These are phyloP conservation scores for Bathelium albidoporum DNA, from an alignment of 495 filamentous ascomycete species.

Conservation along the genomic window DNA sequence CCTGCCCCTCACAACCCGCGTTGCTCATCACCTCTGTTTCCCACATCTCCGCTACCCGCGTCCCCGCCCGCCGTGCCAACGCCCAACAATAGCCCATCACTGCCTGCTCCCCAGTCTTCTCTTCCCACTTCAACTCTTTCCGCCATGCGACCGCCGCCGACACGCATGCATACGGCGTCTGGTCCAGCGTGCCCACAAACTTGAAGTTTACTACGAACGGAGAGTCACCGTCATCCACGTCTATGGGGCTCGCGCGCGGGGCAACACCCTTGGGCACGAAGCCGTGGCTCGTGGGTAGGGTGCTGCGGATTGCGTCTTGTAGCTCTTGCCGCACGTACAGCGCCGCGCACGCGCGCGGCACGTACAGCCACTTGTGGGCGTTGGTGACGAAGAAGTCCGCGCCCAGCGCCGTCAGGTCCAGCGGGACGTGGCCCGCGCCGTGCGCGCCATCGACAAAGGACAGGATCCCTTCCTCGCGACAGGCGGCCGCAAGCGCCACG, in stretches of 20 bases:
- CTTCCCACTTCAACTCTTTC: constrained; percentile 43
- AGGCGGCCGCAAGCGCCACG: constrained; percentile 51
- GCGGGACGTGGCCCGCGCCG: constrained; percentile 62
- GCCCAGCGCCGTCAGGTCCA: constrained; percentile 53
- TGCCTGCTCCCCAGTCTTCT: constrained; percentile 62
- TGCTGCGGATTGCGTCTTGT: constrained; percentile 62
- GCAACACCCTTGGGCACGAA: constrained; percentile 46
- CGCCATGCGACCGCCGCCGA: constrained; percentile 61
- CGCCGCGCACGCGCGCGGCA: constrained; percentile 69
- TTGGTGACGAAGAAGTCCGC: constrained; percentile 81
- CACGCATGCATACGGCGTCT: constrained; percentile 58
- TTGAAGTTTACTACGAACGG: constrained; percentile 63
- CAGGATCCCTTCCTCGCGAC: constrained; percentile 51
- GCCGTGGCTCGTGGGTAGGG: constrained; percentile 61
- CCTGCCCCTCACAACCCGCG: constrained; percentile 22
- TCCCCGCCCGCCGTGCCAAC: constrained; percentile 51
- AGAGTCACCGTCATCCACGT: constrained; percentile 33
- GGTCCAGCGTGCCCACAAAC: constrained; percentile 67
- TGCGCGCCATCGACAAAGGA: constrained; percentile 73
- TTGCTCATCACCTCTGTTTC: constrained; percentile 59
- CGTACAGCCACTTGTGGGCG: constrained; percentile 86
- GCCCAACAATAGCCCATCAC: constrained; percentile 49
- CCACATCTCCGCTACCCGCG: constrained; percentile 43
- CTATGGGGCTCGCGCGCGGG: constrained; percentile 48
- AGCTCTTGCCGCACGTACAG: constrained; percentile 67